Conservation (phyloP, 768 basidiomycete species). For the Termitomyces sp. region DNA sequence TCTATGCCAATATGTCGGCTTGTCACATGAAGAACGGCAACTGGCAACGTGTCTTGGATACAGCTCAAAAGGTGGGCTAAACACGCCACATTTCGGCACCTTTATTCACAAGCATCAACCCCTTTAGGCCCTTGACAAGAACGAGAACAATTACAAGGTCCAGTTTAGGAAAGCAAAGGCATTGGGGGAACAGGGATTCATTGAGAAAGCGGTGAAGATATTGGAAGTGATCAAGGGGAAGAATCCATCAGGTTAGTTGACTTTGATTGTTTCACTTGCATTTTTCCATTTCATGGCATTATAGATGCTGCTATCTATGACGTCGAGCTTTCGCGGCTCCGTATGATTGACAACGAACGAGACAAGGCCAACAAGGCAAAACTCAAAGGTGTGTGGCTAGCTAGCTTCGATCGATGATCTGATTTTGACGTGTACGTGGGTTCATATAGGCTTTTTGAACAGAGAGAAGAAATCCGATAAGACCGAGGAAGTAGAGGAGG, state of each 20-base stretch:
- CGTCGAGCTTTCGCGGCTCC: constrained; percentile 61
- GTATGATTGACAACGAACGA: constrained; percentile 60
- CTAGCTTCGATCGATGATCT: not conserved
- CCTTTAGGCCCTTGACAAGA: constrained; percentile 68
- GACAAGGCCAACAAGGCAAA: constrained; percentile 65
- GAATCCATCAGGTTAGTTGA: constrained; percentile 50
- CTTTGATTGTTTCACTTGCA: not conserved
- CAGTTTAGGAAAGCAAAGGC: constrained; percentile 81
- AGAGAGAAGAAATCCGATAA: constrained; percentile 17
- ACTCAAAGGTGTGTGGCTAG: constrained; percentile 54
- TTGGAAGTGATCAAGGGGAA: constrained; percentile 63
- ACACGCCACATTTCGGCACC: not conserved
- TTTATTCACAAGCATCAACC: not conserved
- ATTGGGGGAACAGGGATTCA: constrained; percentile 69
- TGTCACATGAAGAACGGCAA: constrained; percentile 79
- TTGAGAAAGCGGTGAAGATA: constrained; percentile 66
- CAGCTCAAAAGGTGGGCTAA: constrained; percentile 67
- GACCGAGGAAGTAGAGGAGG: not conserved
- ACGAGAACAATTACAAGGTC: constrained; percentile 74
- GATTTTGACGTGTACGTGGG: not conserved
- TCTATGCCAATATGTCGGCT: constrained; percentile 83
- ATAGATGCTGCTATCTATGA: constrained; percentile 56
- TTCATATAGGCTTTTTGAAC: constrained; percentile 50
- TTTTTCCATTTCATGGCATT: not conserved
- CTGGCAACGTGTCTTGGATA: constrained; percentile 75